Conservation (phyloP, 83 land plant species). For the Larix sibirica region DNA sequence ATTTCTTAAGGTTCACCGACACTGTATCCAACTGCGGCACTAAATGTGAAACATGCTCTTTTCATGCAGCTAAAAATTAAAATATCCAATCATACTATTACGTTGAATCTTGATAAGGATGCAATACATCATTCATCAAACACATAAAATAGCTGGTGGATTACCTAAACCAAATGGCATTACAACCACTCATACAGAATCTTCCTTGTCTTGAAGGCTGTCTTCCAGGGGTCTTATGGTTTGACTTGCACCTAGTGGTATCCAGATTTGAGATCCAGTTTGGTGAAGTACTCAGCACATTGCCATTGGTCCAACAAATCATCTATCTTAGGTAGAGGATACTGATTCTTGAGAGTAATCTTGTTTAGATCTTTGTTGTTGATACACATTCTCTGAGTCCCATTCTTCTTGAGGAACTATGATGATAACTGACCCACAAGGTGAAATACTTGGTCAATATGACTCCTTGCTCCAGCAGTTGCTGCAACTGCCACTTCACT, state of each 20-base stretch:
- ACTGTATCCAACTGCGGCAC: not conserved
- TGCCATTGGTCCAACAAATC: not conserved
- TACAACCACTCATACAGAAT: not conserved
- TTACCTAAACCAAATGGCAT: not conserved
- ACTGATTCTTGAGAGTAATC: not conserved
- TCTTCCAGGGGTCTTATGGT: not conserved
- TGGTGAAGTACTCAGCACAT: not conserved
- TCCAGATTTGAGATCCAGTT: not conserved
- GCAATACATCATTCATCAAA: not conserved
- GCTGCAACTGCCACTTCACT: not conserved
- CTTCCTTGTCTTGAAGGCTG: not conserved
- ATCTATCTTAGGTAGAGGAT: not conserved
- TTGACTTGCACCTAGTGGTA: not conserved
- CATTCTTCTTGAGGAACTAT: not conserved
- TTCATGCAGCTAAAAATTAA: not conserved
- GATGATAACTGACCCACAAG: not conserved
- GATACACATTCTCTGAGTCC: not conserved
- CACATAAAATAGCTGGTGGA: not conserved
- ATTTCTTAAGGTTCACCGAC: too few species aligned
- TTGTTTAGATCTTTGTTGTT: not conserved
- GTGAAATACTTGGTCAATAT: not conserved
- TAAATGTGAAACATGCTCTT: not conserved
- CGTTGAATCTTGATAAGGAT: too few species aligned
- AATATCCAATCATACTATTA: not conserved
- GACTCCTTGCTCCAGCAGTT: not conserved